These are phyloP conservation scores for Persicaria tinctoria DNA, from an alignment of 148 eudicot species.

Conservation along the genomic window DNA sequence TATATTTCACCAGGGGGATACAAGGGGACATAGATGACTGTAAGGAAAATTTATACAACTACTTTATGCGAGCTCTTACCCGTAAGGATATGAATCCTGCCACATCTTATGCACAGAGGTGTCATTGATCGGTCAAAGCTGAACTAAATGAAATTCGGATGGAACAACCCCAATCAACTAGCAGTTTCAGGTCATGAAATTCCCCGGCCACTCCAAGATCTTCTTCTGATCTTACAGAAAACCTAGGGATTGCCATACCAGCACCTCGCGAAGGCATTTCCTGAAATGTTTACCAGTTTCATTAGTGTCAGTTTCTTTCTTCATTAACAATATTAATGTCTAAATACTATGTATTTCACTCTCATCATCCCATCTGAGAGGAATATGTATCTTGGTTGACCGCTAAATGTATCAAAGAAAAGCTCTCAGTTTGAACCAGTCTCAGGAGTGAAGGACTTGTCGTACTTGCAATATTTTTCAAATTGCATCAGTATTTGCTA, in stretches of 20 bases:
- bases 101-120: constrained; percentile 90
- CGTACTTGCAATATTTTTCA: constrained; percentile 44
- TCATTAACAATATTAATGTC: neutral
- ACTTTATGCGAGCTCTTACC: constrained; percentile 28
- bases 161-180: constrained; percentile 82
- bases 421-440: constrained; percentile 69
- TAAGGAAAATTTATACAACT: constrained; percentile 6
- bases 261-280: constrained; percentile 98
- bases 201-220: constrained; percentile 85
- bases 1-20: neutral
- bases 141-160: constrained; percentile 92
- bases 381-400: constrained; percentile 58
- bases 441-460: constrained; percentile 50
- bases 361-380: constrained; percentile 93
- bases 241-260: constrained; percentile 96
- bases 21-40: neutral
- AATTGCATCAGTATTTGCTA: too few relatives aligned
- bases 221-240: constrained; percentile 81
- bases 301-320: neutral
- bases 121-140: constrained; percentile 93
- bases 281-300: constrained; percentile 22
- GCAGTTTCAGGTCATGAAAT: constrained; percentile 86
- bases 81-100: constrained; percentile 99
- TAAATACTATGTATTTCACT: constrained; percentile 30
- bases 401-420: constrained; percentile 37